A percentile compares a stretch with the other conserved stretches of the same genome.
Conservation (phyloP, 306 rosid species). For the Luffa acutangula region DNA sequence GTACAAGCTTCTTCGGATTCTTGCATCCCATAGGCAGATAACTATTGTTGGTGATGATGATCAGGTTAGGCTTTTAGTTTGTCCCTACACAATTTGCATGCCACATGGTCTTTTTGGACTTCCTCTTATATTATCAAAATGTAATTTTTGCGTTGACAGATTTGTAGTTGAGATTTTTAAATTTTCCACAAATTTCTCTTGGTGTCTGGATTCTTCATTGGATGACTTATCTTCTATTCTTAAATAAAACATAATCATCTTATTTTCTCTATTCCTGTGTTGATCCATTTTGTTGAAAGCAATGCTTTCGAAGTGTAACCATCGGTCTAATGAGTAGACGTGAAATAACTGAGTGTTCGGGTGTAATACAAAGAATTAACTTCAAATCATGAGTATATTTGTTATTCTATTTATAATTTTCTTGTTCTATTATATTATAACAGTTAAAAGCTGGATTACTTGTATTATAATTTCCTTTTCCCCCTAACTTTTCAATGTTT, state of each 20-base stretch:
- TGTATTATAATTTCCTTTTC: background rate
- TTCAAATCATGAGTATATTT: background rate
- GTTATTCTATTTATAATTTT: background rate
- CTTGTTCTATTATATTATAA: background rate
- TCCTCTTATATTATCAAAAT: background rate
- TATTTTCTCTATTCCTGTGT: background rate
- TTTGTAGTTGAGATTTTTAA: background rate
- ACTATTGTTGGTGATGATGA: slow-evolving; percentile 98
- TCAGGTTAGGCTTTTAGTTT: slow-evolving; percentile 33
- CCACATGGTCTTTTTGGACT: background rate
- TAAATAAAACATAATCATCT: background rate
- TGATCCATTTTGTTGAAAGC: background rate
- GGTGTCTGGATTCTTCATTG: background rate
- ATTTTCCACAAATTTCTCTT: background rate
- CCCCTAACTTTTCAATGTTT: background rate
- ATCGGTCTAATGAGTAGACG: background rate
- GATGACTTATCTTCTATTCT: background rate
- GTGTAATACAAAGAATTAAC: background rate
- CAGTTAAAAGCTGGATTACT: background rate
- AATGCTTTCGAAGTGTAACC: background rate
- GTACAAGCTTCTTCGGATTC: slow-evolving; percentile 56
- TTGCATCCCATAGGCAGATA: slow-evolving; percentile 58
- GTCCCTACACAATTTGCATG: background rate
- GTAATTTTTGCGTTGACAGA: background rate
- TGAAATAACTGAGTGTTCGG: background rate